Conservation (phyloP, 1,284 basidiomycete genomes). For the Leucoagaricus sp. region DNA sequence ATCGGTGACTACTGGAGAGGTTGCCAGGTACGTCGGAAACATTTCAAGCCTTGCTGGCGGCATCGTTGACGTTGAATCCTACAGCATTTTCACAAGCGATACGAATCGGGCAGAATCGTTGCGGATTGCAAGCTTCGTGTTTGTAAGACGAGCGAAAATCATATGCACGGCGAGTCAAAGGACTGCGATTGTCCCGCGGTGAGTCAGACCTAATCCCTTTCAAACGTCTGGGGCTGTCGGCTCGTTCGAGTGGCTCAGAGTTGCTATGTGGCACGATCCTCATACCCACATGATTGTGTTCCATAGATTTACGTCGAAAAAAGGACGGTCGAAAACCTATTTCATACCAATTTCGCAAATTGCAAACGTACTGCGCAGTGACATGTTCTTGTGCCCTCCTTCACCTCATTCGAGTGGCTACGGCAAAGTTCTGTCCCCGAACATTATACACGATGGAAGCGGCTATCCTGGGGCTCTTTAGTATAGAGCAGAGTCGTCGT, state of each 20-base stretch:
- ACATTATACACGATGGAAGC: neutral
- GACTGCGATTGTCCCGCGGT: slow-evolving; percentile 52
- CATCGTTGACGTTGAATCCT: neutral
- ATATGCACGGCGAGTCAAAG: slow-evolving; percentile 52
- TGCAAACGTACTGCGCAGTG: slow-evolving; percentile 35
- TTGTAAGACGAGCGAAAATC: slow-evolving; percentile 56
- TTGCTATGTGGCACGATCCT: neutral
- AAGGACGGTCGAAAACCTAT: slow-evolving; percentile 41
- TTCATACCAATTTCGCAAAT: slow-evolving; percentile 37
- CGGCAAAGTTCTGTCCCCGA: neutral
- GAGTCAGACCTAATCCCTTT: slow-evolving; percentile 16
- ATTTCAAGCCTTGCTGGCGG: neutral
- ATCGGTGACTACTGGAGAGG: slow-evolving; percentile 64
- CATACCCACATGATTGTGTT: slow-evolving; percentile 8
- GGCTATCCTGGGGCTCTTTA: neutral
- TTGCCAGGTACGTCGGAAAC: slow-evolving; percentile 47
- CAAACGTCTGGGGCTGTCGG: neutral
- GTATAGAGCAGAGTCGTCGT: neutral
- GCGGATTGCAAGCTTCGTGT: slow-evolving; percentile 49
- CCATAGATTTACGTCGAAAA: slow-evolving; percentile 38
- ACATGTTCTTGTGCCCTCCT: slow-evolving; percentile 4
- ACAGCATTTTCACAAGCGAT: slow-evolving; percentile 65
- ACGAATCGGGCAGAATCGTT: slow-evolving; percentile 58
- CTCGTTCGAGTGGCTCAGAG: slow-evolving; percentile 2
- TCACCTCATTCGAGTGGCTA: neutral